Percentiles rank a stretch among this genome's conserved stretches.
phyloP scores from a whole-genome alignment of 805 yeast species.

The Lipomyces spencermartinsiae region DNA sequence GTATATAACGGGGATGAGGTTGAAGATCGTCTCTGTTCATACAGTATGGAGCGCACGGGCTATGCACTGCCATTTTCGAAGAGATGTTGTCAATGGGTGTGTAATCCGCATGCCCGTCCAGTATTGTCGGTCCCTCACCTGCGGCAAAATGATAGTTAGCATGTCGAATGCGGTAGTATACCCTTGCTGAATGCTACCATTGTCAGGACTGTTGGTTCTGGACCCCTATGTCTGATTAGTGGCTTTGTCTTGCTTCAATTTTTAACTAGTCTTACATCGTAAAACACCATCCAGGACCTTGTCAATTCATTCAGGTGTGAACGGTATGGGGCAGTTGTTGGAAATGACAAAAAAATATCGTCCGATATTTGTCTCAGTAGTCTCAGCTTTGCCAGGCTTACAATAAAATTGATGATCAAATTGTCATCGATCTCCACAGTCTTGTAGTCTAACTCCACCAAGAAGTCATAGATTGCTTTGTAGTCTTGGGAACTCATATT shows the following conservation, averaged over 20 bases:
- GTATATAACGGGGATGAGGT: neutral
- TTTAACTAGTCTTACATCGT: neutral
- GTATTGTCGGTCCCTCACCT: neutral
- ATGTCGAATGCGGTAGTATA: neutral
- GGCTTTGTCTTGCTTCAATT: neutral
- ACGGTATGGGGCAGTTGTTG: neutral
- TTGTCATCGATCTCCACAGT: conserved; percentile 12
- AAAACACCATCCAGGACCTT: conserved; percentile 13
- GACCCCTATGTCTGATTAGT: neutral
- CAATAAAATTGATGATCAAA: conserved; percentile 1
- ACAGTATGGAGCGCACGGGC: neutral
- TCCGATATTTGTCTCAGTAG: neutral
- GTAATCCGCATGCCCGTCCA: neutral
- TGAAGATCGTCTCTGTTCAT: neutral
- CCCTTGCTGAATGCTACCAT: neutral
- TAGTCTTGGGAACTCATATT: neutral
- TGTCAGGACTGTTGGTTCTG: neutral
- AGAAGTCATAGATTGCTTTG: conserved; percentile 11
- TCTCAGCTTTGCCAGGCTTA: conserved; percentile 7
- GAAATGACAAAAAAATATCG: neutral
- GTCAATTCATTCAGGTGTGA: conserved; percentile 3
- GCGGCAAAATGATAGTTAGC: neutral
- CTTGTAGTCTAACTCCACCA: conserved; percentile 7
- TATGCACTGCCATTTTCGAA: neutral
- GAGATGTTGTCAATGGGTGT: neutral